phyloP scores from a whole-genome alignment of 1,139 yeast species.

The Suhomyces choctaworum region DNA sequence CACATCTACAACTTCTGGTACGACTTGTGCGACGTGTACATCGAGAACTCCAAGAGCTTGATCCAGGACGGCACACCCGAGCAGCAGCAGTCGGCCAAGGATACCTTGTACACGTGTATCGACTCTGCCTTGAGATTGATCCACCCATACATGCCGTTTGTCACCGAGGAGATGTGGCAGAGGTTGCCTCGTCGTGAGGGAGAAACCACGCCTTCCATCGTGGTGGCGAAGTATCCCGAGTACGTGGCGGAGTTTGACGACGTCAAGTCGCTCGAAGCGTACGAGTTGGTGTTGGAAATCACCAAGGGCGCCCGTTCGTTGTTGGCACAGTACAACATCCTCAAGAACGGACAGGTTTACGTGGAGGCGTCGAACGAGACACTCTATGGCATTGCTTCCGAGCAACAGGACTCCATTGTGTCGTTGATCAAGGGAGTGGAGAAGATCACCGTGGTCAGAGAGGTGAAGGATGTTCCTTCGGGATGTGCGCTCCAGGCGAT shows the following conservation, averaged over 20 bases:
- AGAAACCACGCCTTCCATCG: constrained; percentile 70
- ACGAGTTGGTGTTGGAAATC: constrained; percentile 80
- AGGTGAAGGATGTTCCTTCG: constrained; percentile 61
- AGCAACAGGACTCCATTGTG: constrained; percentile 81
- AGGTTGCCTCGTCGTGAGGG: constrained; percentile 86
- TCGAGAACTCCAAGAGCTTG: constrained; percentile 92
- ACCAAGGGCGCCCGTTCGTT: constrained; percentile 92
- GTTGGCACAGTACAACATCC: constrained; percentile 82
- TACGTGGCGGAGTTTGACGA: constrained; percentile 63
- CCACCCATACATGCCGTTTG: constrained; percentile 97
- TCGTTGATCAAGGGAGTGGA: constrained; percentile 91
- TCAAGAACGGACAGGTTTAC: constrained; percentile 82
- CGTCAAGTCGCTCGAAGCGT: constrained; percentile 64
- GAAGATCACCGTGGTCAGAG: constrained; percentile 60
- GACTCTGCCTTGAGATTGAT: constrained; percentile 90
- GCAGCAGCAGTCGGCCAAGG: constrained; percentile 87
- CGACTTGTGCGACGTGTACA: constrained; percentile 95
- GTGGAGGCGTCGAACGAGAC: constrained; percentile 64
- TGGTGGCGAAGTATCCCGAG: constrained; percentile 76
- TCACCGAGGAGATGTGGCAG: constrained; percentile 99
- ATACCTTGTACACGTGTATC: constrained; percentile 88
- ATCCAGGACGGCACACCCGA: constrained; percentile 86
- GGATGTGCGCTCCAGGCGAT: constrained; percentile 90
- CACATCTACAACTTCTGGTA: constrained; percentile 94
- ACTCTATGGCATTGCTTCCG: constrained; percentile 52